Evolutionary conservation across 2,329 filamentous ascomycete species (phyloP).

Genomic region (Venturia effusa): DNA sequence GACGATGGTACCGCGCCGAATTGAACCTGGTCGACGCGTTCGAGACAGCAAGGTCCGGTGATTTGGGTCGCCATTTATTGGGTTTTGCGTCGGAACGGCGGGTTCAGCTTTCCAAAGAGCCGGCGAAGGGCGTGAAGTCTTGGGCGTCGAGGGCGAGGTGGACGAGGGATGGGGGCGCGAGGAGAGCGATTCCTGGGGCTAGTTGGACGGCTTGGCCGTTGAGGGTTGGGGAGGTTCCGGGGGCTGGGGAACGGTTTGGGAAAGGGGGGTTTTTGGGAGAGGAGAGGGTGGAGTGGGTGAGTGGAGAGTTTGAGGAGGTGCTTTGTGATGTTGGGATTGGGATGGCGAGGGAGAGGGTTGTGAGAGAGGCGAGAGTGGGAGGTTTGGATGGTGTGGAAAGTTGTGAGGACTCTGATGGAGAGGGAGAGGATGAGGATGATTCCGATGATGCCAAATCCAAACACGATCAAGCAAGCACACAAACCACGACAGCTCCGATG

Average conservation of each 20-base stretch:
- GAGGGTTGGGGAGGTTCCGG: conserved; percentile 49
- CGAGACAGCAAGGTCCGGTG: background rate
- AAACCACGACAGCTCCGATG: too few relatives aligned
- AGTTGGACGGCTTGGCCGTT: conserved; percentile 87
- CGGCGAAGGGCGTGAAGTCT: background rate
- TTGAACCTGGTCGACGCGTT: background rate
- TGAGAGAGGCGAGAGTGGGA: background rate
- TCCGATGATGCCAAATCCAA: background rate
- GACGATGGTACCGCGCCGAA: background rate
- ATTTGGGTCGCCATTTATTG: background rate
- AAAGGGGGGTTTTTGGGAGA: conserved; percentile 31
- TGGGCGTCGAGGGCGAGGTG: background rate
- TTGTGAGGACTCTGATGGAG: conserved; percentile 13
- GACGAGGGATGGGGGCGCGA: background rate
- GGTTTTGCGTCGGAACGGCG: background rate
- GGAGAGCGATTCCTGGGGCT: conserved; percentile 24
- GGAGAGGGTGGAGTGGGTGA: conserved; percentile 37
- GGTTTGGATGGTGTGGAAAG: conserved; percentile 25
- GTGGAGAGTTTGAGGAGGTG: conserved; percentile 57
- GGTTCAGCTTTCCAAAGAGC: background rate
- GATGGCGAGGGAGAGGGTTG: conserved; percentile 56
- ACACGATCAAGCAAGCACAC: background rate
- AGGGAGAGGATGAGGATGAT: too few relatives aligned
- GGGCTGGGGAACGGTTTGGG: conserved; percentile 39
- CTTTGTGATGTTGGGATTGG: conserved; percentile 56